A percentile compares a stretch with the other conserved stretches of the same genome.
phyloP scores from a whole-genome alignment of 805 yeast genomes.

The Kuraishia cidri region DNA sequence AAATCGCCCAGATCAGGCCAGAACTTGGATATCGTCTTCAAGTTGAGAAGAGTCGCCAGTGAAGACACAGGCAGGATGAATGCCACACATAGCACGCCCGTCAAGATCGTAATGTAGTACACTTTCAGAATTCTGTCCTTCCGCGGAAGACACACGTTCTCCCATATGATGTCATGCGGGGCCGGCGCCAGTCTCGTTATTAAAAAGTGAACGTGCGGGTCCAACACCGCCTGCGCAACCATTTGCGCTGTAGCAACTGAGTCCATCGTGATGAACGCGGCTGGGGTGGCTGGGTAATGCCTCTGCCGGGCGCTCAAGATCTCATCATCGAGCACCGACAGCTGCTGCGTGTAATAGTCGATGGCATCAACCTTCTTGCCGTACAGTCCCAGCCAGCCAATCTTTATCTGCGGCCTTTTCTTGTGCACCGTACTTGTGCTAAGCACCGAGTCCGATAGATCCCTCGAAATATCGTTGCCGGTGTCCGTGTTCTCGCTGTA shows the following conservation, averaged over 20 bases:
- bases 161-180: conserved; percentile 94
- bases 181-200: conserved; percentile 89
- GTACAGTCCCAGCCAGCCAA: conserved; percentile 51
- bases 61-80: conserved; percentile 80
- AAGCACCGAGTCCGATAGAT: conserved; percentile 5
- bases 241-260: conserved; percentile 93
- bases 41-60: conserved; percentile 73
- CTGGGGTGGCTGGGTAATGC: conserved; percentile 75
- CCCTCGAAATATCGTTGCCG: conserved; percentile 1
- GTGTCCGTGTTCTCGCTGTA: neutral
- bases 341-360: conserved; percentile 59
- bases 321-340: conserved; percentile 62
- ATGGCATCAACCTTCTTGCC: conserved; percentile 79
- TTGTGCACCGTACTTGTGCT: conserved; percentile 8
- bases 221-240: conserved; percentile 92
- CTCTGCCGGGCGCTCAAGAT: conserved; percentile 55
- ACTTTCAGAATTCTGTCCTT: conserved; percentile 59
- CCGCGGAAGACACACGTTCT: conserved; percentile 74
- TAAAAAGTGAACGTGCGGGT: conserved; percentile 77
- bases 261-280: conserved; percentile 93
- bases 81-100: conserved; percentile 60
- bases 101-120: conserved; percentile 54
- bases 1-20: conserved; percentile 78
- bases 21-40: conserved; percentile 66
- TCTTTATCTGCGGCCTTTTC: conserved; percentile 53